Base-by-base conservation (phyloP, 2,329 filamentous ascomycete genomes). In the Capronia americana region DNA sequence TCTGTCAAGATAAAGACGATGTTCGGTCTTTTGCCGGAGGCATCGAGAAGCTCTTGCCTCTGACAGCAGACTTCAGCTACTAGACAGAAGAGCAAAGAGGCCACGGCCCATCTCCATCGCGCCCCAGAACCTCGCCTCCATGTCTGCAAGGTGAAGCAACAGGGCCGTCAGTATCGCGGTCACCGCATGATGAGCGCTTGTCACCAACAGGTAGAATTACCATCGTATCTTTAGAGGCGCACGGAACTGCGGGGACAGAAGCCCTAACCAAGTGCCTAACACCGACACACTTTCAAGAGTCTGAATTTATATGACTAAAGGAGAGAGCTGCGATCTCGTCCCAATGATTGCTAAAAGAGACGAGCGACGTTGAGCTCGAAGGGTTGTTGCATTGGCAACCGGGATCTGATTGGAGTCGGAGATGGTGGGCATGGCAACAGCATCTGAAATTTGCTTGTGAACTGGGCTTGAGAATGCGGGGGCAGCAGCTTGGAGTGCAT, bases 1-100 rank as follows among this genome's bases (percentile, higher is more conserved):
- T 91, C 89, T 0, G 87, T 88, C 46, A 91, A 79, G 65, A 91
- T 86, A 72, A 91, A 88, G 23, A 91, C 79, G 55, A 91, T 85
- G 69, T 90, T 90, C 0, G 83, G 80, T 48, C 32, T 58, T 41
- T 44, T 57, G 50, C 20, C 38, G n/a, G n/a, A 48, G 60, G 51
- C 48, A 54, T 54, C 10, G 34, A 44, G 12, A 32, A 53, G n/a
- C 30, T 38, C 53, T n/a, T 55, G 53, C 28, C 14, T n/a, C 17
- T 32, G 53, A 20, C 53, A 10, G 24, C 53, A 20, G 10, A 55
- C 53, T 20, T 26, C 24, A 20, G 7, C 28, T 17, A n/a, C 7
- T 10, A 24, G 46, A 20, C 48, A 53, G 10, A 7, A 24, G 14
- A 61, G 44, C 12, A 53, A 28, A 5, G 38, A 61, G 48, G 5